These are phyloP conservation scores for Hura crepitans DNA, from an alignment of 441 rosid species.

Conservation along the genomic window DNA sequence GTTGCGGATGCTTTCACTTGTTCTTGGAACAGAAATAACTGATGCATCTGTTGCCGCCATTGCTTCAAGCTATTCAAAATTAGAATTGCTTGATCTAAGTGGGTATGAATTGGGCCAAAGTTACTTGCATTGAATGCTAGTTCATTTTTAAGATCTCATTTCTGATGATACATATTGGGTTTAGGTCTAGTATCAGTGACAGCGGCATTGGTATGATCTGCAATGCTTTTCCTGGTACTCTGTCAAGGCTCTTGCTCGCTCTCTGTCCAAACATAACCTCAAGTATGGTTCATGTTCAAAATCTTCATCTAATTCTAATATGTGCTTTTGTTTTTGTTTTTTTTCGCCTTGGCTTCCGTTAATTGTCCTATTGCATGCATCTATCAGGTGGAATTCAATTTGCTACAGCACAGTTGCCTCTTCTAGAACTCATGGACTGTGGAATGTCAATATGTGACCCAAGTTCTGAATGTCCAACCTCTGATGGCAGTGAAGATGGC, in stretches of 20 bases:
- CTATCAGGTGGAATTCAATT: conserved; percentile 91
- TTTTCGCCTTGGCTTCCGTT: not conserved
- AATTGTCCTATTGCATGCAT: conserved; percentile 4
- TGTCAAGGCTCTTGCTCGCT: conserved; percentile 78
- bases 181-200: conserved; percentile 90
- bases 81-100: conserved; percentile 91
- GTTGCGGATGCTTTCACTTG: conserved; percentile 86
- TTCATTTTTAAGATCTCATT: not conserved
- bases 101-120: conserved; percentile 58
- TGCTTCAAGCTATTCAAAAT: conserved; percentile 60
- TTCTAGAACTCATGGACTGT: conserved; percentile 92
- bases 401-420: conserved; percentile 89
- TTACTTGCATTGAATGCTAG: not conserved
- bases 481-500: conserved; percentile 36
- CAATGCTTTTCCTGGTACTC: conserved; percentile 72
- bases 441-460: conserved; percentile 86
- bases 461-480: conserved; percentile 32
- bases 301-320: conserved; percentile 7
- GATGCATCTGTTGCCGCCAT: conserved; percentile 96
- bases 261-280: conserved; percentile 94
- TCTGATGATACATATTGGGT: conserved; percentile 22
- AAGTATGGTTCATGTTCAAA: conserved; percentile 47
- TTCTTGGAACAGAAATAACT: conserved; percentile 81
- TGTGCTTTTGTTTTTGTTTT: not conserved
- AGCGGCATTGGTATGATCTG: conserved; percentile 97